phyloP scores from a whole-genome alignment of 1,284 basidiomycete species.

The Bjerkandera adusta region DNA sequence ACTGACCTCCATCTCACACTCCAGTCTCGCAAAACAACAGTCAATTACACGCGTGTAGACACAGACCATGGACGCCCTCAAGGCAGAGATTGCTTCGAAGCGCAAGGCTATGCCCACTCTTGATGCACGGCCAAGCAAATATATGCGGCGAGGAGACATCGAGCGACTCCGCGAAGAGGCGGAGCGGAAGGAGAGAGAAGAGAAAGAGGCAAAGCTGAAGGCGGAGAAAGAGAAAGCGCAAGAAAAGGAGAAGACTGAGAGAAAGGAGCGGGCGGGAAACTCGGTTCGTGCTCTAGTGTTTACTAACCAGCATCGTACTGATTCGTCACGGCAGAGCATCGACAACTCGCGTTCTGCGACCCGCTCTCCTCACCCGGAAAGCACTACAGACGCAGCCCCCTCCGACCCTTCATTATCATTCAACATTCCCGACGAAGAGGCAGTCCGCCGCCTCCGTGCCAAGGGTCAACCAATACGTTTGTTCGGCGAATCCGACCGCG shows the following conservation, averaged over 20 bases:
- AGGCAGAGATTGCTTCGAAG: constrained; percentile 86
- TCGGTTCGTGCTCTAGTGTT: too few species aligned
- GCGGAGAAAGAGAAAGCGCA: constrained; percentile 31
- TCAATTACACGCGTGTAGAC: too few species aligned
- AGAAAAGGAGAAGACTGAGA: constrained; percentile 29
- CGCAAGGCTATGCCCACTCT: constrained; percentile 63
- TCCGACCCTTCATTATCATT: constrained; percentile 65
- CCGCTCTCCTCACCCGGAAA: constrained; percentile 38
- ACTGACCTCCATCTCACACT: too few species aligned
- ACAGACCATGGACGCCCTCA: constrained; percentile 84
- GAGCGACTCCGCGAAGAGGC: constrained; percentile 70
- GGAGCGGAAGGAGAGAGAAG: constrained; percentile 52
- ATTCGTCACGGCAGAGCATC: too few species aligned
- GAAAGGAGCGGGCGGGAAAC: too few species aligned
- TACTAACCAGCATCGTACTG: too few species aligned
- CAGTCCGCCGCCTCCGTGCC: constrained; percentile 80
- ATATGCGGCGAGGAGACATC: constrained; percentile 83
- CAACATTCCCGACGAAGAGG: constrained; percentile 94
- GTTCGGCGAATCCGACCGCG: constrained; percentile 95
- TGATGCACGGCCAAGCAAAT: constrained; percentile 63
- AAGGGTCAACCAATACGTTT: constrained; percentile 95
- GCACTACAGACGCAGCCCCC: constrained; percentile 26
- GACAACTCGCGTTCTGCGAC: constrained; percentile 37
- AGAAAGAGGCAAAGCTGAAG: constrained; percentile 36
- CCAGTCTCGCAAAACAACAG: too few species aligned